Percentiles rank a stretch among this genome's conserved stretches.
Conservation (phyloP, 352 stramenopile genomes). For the Phytophthora gonapodyides region DNA sequence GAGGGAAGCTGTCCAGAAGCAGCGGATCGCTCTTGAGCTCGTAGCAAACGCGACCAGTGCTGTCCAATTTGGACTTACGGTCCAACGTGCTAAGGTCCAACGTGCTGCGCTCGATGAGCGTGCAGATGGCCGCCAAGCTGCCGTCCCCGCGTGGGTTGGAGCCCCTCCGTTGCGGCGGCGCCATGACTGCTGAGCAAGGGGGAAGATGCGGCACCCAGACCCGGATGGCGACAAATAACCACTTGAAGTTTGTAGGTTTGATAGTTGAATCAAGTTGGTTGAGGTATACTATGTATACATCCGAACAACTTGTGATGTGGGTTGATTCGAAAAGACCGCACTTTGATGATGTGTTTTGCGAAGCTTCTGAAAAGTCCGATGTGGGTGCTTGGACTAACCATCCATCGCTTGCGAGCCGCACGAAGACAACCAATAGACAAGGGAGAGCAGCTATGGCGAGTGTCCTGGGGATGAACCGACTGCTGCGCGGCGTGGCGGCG, state of each 20-base stretch:
- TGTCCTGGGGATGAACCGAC: slow-evolving; percentile 52
- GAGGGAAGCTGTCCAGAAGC: slow-evolving; percentile 80
- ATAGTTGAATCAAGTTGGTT: no score
- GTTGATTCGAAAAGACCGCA: no score
- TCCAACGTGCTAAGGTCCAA: slow-evolving; percentile 75
- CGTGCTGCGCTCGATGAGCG: slow-evolving; percentile 80
- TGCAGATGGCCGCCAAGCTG: slow-evolving; percentile 80
- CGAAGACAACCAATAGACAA: slow-evolving; percentile 7
- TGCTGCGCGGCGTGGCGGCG: slow-evolving; percentile 60
- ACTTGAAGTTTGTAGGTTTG: no score
- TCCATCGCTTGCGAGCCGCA: slow-evolving; percentile 24
- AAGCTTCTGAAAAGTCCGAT: background rate
- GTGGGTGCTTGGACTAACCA: slow-evolving; percentile 11
- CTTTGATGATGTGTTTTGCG: no score
- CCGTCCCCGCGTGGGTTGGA: slow-evolving; percentile 46
- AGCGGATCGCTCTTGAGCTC: slow-evolving; percentile 88
- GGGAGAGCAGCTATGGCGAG: slow-evolving; percentile 23
- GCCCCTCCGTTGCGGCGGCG: slow-evolving; percentile 46
- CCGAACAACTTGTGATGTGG: no score
- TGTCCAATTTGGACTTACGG: slow-evolving; percentile 89
- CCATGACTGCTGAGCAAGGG: slow-evolving; percentile 27
- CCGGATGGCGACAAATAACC: no score
- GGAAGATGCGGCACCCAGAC: slow-evolving; percentile 7
- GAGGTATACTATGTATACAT: no score
- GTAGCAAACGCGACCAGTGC: slow-evolving; percentile 80